Percentiles rank a stretch among this genome's conserved stretches.
phyloP scores from a whole-genome alignment of 208 protist species.

The Crithidia mellificae region DNA sequence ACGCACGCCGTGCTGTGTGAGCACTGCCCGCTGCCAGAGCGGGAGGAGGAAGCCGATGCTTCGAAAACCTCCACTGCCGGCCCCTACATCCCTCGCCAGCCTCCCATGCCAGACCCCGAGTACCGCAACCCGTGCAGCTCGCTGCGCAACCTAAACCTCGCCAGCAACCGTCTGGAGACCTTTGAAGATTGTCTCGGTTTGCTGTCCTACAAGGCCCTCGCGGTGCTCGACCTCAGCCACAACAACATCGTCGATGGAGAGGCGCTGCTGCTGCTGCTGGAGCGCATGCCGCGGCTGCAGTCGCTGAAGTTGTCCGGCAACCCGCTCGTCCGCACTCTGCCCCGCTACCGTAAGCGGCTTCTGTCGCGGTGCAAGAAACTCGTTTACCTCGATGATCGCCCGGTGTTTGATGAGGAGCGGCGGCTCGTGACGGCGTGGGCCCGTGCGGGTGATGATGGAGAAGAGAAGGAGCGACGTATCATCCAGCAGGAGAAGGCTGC shows the following conservation, averaged over 20 bases:
- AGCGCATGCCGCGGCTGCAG: slow-evolving; percentile 67
- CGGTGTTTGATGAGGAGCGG: slow-evolving; percentile 89
- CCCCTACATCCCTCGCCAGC: background rate
- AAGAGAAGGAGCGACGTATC: slow-evolving; percentile 50
- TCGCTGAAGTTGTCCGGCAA: slow-evolving; percentile 92
- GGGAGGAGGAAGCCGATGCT: slow-evolving; percentile 6
- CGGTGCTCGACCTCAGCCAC: slow-evolving; percentile 89
- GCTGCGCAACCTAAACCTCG: slow-evolving; percentile 80
- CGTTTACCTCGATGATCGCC: slow-evolving; percentile 91
- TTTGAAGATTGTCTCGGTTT: slow-evolving; percentile 66
- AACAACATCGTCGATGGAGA: slow-evolving; percentile 88
- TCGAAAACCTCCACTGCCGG: background rate
- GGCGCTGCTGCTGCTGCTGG: slow-evolving; percentile 82
- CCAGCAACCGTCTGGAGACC: slow-evolving; percentile 71
- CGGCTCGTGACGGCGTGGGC: slow-evolving; percentile 87
- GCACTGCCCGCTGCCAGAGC: slow-evolving; percentile 39
- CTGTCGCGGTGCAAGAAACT: slow-evolving; percentile 67
- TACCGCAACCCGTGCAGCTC: slow-evolving; percentile 73
- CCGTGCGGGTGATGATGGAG: slow-evolving; percentile 71
- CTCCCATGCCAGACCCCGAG: slow-evolving; percentile 25
- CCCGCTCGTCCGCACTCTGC: slow-evolving; percentile 75
- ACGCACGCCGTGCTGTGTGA: slow-evolving; percentile 39
- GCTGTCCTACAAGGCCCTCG: slow-evolving; percentile 69
- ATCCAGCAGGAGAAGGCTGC: slow-evolving; percentile 44
- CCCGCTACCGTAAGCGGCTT: slow-evolving; percentile 87